Evolutionary conservation across 1,139 yeast genomes (phyloP), one percentile per base, ranked within the genome.

Genomic region (Candida frijolesensis): DNA sequence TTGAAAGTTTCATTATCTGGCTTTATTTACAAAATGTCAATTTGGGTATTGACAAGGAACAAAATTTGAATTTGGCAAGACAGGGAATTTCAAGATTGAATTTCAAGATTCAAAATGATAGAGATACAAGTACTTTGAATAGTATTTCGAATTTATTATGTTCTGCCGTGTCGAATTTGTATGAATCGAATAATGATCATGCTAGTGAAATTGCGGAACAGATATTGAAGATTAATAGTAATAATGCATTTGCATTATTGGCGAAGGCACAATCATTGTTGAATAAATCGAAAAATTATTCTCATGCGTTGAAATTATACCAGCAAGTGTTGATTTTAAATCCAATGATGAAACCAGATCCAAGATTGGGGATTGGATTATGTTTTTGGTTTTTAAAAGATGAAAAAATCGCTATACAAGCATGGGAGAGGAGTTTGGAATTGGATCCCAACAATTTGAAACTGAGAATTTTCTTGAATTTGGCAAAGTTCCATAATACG

Each of bases 321-420:
- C 99, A 94, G 70, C 89, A 86, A 57, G 86, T 89, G 9, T 75
- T 94, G 57, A 79, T 85, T 44, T 76, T 86, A 47, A 85, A 90
- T 56, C 98, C 98, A 1, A 64, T 84, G 38, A 74, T 87, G 62
- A 79, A 80, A 56, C 98, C 98, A 1, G 99, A 94, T 67, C 96
- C 99, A 18, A 79, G 99, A 68, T 80, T 94, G 52, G 99, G 99
- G 22, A 85, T 94, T 57, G 99, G 99, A 40, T 74, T 94, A 59
- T 92, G 98, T 67, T 92, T 86, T 64, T 94, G 97, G 97, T 83
- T 84, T 54, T 73, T 94, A 53, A 87, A 86, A 50, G 96, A 90
- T 64, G 81, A 82, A 56, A 79, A 79, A 44, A 81, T 90, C 76
- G 98, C 99, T 0, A 64, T 80, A 9, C 74, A 74, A 44, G 85